phyloP scores from a whole-genome alignment of 148 eudicot species.

The Rheum nobile region DNA sequence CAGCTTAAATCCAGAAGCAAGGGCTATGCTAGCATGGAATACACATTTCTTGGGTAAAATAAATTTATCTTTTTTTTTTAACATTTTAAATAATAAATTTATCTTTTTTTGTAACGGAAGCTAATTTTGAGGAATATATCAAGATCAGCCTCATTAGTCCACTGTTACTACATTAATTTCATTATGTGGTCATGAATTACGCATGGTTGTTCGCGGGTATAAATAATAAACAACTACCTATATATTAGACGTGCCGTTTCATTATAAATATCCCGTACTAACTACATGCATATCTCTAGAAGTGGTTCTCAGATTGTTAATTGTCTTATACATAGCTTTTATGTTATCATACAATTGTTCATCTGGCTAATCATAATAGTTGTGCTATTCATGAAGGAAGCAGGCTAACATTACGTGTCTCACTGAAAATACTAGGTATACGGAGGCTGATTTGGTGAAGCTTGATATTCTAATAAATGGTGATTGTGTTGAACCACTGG shows the following conservation, averaged over 20 bases:
- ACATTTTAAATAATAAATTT: too few relatives aligned
- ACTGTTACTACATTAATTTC: not conserved
- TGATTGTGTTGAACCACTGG: slow-evolving; percentile 83
- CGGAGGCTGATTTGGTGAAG: slow-evolving; percentile 82
- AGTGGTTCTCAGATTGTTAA: too few relatives aligned
- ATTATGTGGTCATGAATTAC: not conserved
- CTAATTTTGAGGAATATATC: not conserved
- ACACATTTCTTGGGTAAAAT: slow-evolving; percentile 67
- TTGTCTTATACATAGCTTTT: too few relatives aligned
- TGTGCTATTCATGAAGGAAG: too few relatives aligned
- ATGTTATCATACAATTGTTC: too few relatives aligned
- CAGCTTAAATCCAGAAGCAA: slow-evolving; percentile 95
- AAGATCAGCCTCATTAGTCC: not conserved
- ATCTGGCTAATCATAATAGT: too few relatives aligned
- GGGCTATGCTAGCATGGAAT: slow-evolving; percentile 99
- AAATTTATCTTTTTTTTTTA: not conserved
- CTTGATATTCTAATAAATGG: slow-evolving; percentile 88
- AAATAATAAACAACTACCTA: not conserved
- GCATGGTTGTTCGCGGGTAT: not conserved
- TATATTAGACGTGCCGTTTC: not conserved
- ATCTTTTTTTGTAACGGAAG: not conserved
- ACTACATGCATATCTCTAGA: too few relatives aligned
- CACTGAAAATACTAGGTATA: slow-evolving; percentile 47
- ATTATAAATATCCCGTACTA: not conserved
- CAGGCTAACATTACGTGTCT: not conserved